Base-by-base conservation (phyloP, 805 yeast species). In the Maudiozyma saulgeensis region DNA sequence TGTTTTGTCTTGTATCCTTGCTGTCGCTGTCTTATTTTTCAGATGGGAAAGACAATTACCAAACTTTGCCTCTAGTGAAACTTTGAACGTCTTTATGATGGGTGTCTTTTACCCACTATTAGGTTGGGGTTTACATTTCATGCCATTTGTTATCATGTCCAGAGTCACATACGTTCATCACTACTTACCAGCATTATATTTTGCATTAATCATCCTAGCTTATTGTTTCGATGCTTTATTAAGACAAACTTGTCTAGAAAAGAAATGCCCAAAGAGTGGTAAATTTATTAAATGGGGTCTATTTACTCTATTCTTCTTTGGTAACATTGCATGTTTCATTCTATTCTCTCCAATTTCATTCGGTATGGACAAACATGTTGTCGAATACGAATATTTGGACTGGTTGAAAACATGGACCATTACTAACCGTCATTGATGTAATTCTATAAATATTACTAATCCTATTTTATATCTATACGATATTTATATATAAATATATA, bases 91-190 rank as follows among this genome's bases (percentile, higher is more conserved):
- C 41, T 81, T 81, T 62, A 52, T 80, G 50, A 79, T 84, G 78
- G 85, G 85, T 52, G 91, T 87, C 54, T 68, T 84, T 44, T 80
- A 81, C 60, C 95, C 95, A 47, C 76, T 86, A 77, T 68, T 85
- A 45, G 93, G 88, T n/a, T 91, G 97, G 98, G 78, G 81, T 46
- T 74, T 89, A 64, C 98, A 91, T 68, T 91, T 74, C 68, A 64
- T 84, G 62, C 98, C 99, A 32, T 91, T 91, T 68, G 79, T 86
- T 35, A 72, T 89, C 55, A 91, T 91, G 99, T 88, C 95, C 19
- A 86, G 99, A 73, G 97, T 93, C 53, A 89, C 96, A 2, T 91
- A 93, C 65, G 95, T 91, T 38, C 99, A 91, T 68, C 99, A 91
- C 68, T 91, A 91, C 68, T 79, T 90, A 59, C 99, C 99, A 19